Evolutionary conservation across 2,329 filamentous ascomycete genomes (phyloP).

Genomic region (Aspergillus carbonarius): DNA sequence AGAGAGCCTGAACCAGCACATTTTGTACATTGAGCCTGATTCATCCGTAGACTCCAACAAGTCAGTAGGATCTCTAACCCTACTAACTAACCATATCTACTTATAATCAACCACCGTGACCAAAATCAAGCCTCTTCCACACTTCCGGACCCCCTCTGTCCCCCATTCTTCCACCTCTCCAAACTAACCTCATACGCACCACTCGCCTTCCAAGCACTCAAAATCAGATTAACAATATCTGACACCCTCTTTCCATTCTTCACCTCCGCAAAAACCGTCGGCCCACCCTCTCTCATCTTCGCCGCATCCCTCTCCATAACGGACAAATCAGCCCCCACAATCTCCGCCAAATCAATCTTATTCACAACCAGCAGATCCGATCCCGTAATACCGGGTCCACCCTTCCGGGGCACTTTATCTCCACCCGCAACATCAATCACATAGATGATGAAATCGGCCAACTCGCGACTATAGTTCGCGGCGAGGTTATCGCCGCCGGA

Average conservation of each 20-base stretch:
- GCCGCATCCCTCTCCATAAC: conserved; percentile 95
- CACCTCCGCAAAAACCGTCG: conserved; percentile 95
- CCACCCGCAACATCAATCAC: conserved; percentile 96
- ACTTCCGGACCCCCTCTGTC: conserved; percentile 35
- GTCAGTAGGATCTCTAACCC: too few species aligned
- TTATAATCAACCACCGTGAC: background rate
- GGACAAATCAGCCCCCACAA: conserved; percentile 81
- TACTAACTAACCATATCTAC: too few species aligned
- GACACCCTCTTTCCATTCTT: conserved; percentile 84
- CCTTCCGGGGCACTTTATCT: conserved; percentile 95
- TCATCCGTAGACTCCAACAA: too few species aligned
- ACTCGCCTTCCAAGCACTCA: conserved; percentile 89
- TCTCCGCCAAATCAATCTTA: conserved; percentile 91
- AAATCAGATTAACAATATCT: conserved; percentile 81
- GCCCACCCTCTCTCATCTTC: conserved; percentile 93
- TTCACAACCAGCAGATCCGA: conserved; percentile 92
- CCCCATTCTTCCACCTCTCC: conserved; percentile 47
- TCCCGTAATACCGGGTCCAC: conserved; percentile 94
- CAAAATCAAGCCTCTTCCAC: conserved; percentile 16
- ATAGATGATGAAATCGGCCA: conserved; percentile 97
- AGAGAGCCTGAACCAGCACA: background rate
- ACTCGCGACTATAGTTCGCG: conserved; percentile 91
- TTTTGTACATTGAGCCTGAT: background rate
- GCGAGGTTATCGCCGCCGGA: conserved; percentile 94
- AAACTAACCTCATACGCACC: conserved; percentile 61